A percentile compares a stretch with the other conserved stretches of the same genome.
Conservation (phyloP, 1,284 basidiomycete genomes). For the Kalmanozyma brasiliensis region DNA sequence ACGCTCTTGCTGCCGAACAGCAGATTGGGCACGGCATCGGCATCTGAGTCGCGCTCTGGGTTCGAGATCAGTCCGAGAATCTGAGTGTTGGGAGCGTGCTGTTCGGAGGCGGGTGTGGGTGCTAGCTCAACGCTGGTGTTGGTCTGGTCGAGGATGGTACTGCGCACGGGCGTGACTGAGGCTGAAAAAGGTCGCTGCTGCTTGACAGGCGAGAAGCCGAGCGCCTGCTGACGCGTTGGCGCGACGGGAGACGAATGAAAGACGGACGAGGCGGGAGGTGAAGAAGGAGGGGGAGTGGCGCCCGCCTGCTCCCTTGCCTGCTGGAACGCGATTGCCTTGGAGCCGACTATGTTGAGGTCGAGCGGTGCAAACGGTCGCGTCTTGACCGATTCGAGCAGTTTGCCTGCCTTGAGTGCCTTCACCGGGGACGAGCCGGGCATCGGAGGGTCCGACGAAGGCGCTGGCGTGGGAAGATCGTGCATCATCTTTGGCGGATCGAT, state of each 20-base stretch:
- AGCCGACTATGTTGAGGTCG: constrained; percentile 35
- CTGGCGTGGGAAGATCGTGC: constrained; percentile 52
- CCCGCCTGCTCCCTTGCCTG: constrained; percentile 27
- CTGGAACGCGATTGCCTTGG: constrained; percentile 30
- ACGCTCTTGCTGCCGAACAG: constrained; percentile 46
- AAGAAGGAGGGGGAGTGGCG: constrained; percentile 44
- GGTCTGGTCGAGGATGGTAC: constrained; percentile 15
- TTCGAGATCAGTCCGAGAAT: constrained; percentile 33
- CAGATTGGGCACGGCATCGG: constrained; percentile 22
- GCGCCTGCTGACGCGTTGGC: constrained; percentile 11
- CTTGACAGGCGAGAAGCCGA: constrained; percentile 40
- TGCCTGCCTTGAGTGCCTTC: constrained; percentile 21
- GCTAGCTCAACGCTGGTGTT: constrained; percentile 5
- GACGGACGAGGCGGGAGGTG: constrained; percentile 37
- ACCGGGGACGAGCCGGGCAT: constrained; percentile 42
- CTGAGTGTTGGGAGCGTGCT: constrained; percentile 3
- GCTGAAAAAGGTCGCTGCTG: constrained; percentile 25
- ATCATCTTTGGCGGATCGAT: constrained; percentile 32
- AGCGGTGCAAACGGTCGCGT: constrained; percentile 37
- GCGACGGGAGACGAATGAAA: constrained; percentile 33
- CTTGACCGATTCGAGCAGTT: constrained; percentile 16
- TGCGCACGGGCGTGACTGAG: constrained; percentile 11
- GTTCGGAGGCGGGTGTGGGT: not conserved
- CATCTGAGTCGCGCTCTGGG: constrained; percentile 26
- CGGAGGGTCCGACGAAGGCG: constrained; percentile 48